Base-by-base conservation (phyloP, 1,139 yeast genomes). In the Suhomyces bribrorum region DNA sequence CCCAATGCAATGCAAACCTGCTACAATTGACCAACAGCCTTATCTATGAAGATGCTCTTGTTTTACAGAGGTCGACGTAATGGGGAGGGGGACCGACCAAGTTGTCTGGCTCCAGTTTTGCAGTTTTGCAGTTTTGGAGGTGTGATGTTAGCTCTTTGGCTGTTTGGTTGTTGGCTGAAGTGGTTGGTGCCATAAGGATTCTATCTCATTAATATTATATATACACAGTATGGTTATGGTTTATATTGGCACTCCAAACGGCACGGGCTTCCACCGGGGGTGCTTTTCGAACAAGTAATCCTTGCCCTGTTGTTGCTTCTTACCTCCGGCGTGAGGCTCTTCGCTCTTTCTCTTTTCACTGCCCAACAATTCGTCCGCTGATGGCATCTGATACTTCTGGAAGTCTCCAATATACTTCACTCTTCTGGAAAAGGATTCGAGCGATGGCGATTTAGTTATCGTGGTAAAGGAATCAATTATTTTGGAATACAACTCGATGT, bases 261-360 rank as follows among this genome's bases (percentile, higher is more conserved):
- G 79, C 38, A 55, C 65, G 0, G 78, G 73, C 14, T 49, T 51
- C 79, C 80, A 76, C 20, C 59, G 44, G 1, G 50, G 40, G 30
- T 56, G 53, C 14, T 35, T 33, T 30, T 57, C 63, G 52, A 68
- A 58, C 29, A 68, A 26, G 37, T 42, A 64, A 5, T 37, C 28
- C n/a, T 34, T 34, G 7, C 26, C 33, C 3, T 34, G 27, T 26
- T 31, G 34, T 22, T 31, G 33, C 36, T 45, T 47, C 41, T 46
- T 49, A 14, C 43, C 39, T 25, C 41, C 41, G 12, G 40, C 45
- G 18, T 40, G 14, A 6, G 15, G 29, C 11, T 31, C 32, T 6
- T 31, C 30, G 4, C 12, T n/a, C 27, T 32, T 14, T 29, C 44
- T 24, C 29, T 40, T 40, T 14, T 23, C 7, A 5, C 31, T 16